These are phyloP conservation scores for Litchi chinensis DNA, from an alignment of 345 rosid genomes.

Conservation along the genomic window DNA sequence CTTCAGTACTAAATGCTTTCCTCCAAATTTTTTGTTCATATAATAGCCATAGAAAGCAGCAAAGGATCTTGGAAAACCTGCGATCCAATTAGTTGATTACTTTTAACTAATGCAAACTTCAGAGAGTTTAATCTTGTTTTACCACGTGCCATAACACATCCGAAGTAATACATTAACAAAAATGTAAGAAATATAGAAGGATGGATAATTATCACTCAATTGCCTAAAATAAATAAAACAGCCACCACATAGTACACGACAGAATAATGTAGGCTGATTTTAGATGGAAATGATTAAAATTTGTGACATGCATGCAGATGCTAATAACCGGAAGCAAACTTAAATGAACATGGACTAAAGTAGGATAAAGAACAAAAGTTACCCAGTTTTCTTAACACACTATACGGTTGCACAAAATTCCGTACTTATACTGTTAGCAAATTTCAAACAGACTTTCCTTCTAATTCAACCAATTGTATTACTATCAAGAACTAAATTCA, in stretches of 20 bases:
- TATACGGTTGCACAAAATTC: not conserved
- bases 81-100: not conserved
- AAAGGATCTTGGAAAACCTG: not conserved
- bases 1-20: not conserved
- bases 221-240: too few relatives aligned
- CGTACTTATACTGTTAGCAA: not conserved
- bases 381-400: not conserved
- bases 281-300: not conserved
- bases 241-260: not conserved
- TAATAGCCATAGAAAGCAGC: not conserved
- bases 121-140: not conserved
- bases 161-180: not conserved
- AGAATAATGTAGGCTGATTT: not conserved
- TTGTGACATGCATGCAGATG: not conserved
- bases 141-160: not conserved
- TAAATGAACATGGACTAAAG: not conserved
- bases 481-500: conserved; percentile 3
- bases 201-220: too few relatives aligned
- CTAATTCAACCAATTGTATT: conserved; percentile 1
- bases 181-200: not conserved
- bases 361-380: not conserved
- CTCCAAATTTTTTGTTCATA: not conserved
- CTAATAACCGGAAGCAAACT: not conserved
- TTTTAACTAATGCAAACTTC: not conserved
- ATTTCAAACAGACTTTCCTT: not conserved